Percentiles rank a stretch among this genome's conserved stretches.
Evolutionary conservation across 495 filamentous ascomycete genomes (phyloP).

Genomic region (Thermochaetoides thermophila): DNA sequence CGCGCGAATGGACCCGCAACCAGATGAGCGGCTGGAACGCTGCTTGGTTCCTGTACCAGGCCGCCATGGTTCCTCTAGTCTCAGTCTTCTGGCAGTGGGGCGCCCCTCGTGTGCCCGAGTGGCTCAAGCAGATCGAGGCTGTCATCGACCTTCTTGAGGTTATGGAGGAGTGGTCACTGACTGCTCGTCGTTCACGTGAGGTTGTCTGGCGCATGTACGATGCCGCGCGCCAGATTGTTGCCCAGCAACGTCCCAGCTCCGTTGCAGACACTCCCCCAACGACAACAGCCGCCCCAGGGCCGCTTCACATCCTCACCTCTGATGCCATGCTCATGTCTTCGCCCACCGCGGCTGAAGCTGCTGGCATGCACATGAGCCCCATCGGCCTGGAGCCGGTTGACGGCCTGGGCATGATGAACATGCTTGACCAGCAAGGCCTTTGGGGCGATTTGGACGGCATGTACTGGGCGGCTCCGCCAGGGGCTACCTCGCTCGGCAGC

Average conservation of each 20-base stretch:
- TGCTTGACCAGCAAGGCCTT: conserved; percentile 38
- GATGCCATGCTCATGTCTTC: conserved; percentile 18
- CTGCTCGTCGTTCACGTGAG: conserved; percentile 52
- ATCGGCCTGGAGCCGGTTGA: conserved; percentile 36
- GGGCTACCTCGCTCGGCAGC: conserved; percentile 9
- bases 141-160: conserved; percentile 53
- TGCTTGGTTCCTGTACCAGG: conserved; percentile 73
- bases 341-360: conserved; percentile 11
- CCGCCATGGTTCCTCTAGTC: conserved; percentile 61
- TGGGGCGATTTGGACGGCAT: conserved; percentile 41
- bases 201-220: conserved; percentile 57
- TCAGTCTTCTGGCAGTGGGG: conserved; percentile 53
- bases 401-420: conserved; percentile 36
- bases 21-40: conserved; percentile 72
- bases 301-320: conserved; percentile 1
- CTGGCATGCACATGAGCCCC: conserved; percentile 32
- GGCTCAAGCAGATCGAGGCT: conserved; percentile 52
- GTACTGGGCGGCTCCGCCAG: conserved; percentile 21
- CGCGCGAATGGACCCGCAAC: conserved; percentile 50
- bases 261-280: conserved; percentile 4
- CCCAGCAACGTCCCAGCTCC: conserved; percentile 20
- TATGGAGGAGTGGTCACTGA: conserved; percentile 55
- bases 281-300: background rate
- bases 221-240: conserved; percentile 31
- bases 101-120: conserved; percentile 36